A percentile compares a stretch with the other conserved stretches of the same genome.
These are phyloP conservation scores for Cyanidioschyzon merolae DNA, from an alignment of 23 red algal species.

Conservation along the genomic window DNA sequence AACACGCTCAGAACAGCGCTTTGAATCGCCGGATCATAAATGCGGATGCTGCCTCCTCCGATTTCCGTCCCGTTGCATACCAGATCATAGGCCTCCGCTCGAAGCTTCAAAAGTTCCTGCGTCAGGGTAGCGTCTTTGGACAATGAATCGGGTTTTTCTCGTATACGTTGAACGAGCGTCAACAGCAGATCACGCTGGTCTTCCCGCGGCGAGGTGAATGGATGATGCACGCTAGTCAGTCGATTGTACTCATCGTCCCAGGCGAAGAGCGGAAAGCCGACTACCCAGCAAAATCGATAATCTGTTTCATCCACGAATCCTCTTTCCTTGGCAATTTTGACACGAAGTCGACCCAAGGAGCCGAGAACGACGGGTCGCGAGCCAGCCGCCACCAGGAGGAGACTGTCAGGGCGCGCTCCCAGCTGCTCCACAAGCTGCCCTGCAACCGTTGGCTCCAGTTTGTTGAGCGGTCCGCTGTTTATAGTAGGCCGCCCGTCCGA, in stretches of 20 bases:
- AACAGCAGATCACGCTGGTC: constrained; percentile 37
- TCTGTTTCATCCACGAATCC: constrained; percentile 25
- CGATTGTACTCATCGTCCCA: constrained; percentile 36
- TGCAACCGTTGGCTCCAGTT: constrained; percentile 12
- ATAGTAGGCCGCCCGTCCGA: neutral
- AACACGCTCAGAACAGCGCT: constrained; percentile 57
- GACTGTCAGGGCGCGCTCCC: constrained; percentile 36
- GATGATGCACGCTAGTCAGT: constrained; percentile 78
- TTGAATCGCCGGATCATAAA: constrained; percentile 64
- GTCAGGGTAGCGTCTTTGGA: constrained; percentile 12
- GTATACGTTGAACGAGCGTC: constrained; percentile 16
- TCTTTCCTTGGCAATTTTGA: constrained; percentile 49
- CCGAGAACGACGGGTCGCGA: constrained; percentile 38
- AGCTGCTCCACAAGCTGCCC: constrained; percentile 22
- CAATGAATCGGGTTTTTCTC: constrained; percentile 14
- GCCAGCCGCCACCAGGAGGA: constrained; percentile 74
- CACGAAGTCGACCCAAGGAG: constrained; percentile 66
- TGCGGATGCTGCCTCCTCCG: constrained; percentile 91
- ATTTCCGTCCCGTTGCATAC: constrained; percentile 98
- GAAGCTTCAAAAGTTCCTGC: neutral
- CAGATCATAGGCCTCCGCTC: constrained; percentile 64
- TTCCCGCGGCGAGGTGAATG: constrained; percentile 71
- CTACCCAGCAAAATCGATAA: constrained; percentile 74
- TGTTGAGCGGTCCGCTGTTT: constrained; percentile 48
- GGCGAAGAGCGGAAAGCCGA: constrained; percentile 86